Base-by-base conservation (phyloP, 768 basidiomycete species). In the Collybiopsis luxurians region DNA sequence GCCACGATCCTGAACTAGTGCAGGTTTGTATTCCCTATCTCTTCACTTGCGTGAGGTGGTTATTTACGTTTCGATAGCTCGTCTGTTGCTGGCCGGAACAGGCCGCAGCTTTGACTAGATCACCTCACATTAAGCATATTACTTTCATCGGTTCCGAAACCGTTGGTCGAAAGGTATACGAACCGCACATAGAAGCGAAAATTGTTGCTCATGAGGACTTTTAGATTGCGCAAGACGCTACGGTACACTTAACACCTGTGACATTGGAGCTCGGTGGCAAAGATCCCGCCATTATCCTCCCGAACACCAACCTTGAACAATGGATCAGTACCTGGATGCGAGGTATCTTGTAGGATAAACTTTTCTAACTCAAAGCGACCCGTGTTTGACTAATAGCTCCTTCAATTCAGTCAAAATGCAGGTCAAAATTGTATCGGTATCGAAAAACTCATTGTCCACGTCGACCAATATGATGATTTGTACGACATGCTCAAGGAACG, bases 401-500 rank as follows among this genome's bases (percentile, higher is more conserved):
- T 21, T 43, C 36, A 40, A 17, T 46, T 26, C 65, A 95, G 93
- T 77, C 94, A 95, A 77, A 92, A 93, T 58, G 82, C 83, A 50
- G 95, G 95, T 21, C 96, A 98, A 73, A 98, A 98, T 65, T 99
- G 96, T 69, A 96, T 99, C 64, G 96, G 95, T 34, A 91, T 95
- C 60, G 96, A 99, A 70, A 84, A 95, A 2, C 81, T 98, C 61
- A 82, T 98, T 45, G 92, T 98, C 36, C 94, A 95, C 64, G 67
- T 75, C 0, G 78, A 79, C 0, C 87, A 92, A 64, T 89, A 95
- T 63, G 83, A 93, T 46, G 83, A 86, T 4, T 81, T 98, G 48
- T 81, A 86, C 61, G 74, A 76, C 2, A 78, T 85, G 21, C 77
- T 98, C 63, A 65, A 73, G 21, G 81, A 85, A n/a, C 82, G 87